Evolutionary conservation across 192 early-diverging fungal species (phyloP).

Genomic region (Rhizoclosmatium sp.): DNA sequence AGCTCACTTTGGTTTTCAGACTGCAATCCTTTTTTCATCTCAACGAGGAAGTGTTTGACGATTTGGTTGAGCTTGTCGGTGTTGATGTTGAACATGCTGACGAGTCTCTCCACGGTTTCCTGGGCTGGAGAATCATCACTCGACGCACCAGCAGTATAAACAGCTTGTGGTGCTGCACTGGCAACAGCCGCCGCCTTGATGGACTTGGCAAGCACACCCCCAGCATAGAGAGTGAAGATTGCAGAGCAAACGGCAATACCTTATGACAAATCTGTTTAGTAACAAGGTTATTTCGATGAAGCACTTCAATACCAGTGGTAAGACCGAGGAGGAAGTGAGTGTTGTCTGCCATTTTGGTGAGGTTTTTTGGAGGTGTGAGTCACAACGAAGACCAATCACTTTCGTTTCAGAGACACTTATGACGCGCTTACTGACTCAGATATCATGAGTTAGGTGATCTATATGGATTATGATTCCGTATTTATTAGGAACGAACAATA

Average conservation of each 20-base stretch:
- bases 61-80: constrained; percentile 41
- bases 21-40: constrained; percentile 50
- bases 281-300: background rate
- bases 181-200: constrained; percentile 18
- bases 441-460: background rate
- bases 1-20: constrained; percentile 38
- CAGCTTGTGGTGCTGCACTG: constrained; percentile 16
- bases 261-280: background rate
- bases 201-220: constrained; percentile 4
- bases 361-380: background rate
- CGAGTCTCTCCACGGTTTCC: constrained; percentile 33
- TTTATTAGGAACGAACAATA: background rate
- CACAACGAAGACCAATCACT: background rate
- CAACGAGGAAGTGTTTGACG: constrained; percentile 35
- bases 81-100: constrained; percentile 29
- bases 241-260: constrained; percentile 41
- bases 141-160: background rate
- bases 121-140: constrained; percentile 30
- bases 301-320: constrained; percentile 39
- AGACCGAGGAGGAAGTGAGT: constrained; percentile 49
- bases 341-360: background rate
- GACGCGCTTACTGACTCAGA: background rate
- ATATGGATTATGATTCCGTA: background rate
- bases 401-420: background rate
- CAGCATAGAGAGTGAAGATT: constrained; percentile 25